Evolutionary conservation across 805 yeast species (phyloP), one percentile per base, ranked within the genome.

Genomic region (Myxozyma nipponensis): DNA sequence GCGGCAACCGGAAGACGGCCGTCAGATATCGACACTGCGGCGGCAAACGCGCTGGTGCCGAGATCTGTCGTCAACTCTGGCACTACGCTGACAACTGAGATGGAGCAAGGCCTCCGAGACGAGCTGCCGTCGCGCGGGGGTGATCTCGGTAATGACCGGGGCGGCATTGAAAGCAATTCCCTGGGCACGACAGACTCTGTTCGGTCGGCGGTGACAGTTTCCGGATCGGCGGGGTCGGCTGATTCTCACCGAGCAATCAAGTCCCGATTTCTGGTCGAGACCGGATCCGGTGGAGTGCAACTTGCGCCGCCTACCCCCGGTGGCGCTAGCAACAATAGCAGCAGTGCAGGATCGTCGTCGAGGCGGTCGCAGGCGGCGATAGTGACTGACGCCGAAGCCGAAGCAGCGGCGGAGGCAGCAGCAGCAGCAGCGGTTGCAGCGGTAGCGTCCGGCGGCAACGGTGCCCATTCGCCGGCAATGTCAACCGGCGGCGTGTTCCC

Each of bases 401-500:
- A 52, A 1, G 58, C 57, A 2, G 58, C 58, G 7, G 57, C 57
- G 6, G 48, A 44, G 15, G 57, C 57, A 3, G 58, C 58, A 1
- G 58, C 57, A 13, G 57, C 52, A 1, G 58, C 58, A 1, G 58
- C 58, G 15, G 57, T 47, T 9, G 56, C 56, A 3, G 58, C 58
- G 2, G 56, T 54, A 5, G 58, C 53, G 3, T 26, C 49, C 32
- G 40, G 32, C 22, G 18, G 46, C 21, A 7, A 23, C 5, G 4
- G 37, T 25, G 35, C 6, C 39, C 7, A 17, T 17, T 7, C 6
- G 19, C 18, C 19, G 6, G 19, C 7, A 17, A 6, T 13, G 39
- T 35, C n/a, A 18, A 38, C 9, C 18, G 23, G 25, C 10, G 9
- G 43, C 32, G 32, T 39, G 38, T 50, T 18, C 49, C 51, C 23